Evolutionary conservation across 2,329 filamentous ascomycete species (phyloP).

Genomic region (Nigrospora osmanthi): DNA sequence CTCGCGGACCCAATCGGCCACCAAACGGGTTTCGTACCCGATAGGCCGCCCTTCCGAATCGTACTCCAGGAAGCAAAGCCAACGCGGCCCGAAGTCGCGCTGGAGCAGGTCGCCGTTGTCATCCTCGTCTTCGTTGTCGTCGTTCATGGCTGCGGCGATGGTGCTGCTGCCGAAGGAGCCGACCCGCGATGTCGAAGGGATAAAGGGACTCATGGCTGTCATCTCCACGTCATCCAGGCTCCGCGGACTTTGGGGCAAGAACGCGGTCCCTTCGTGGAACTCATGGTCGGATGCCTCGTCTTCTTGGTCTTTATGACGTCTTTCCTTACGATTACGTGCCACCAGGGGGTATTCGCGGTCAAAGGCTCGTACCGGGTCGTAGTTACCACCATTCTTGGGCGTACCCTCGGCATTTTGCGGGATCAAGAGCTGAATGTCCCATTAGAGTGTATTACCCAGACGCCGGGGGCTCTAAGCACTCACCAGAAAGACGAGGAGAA

Average conservation of each 20-base stretch:
- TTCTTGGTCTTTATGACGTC: background rate
- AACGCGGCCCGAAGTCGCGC: constrained; percentile 8
- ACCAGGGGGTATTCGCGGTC: constrained; percentile 6
- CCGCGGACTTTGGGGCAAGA: background rate
- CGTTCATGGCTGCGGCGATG: background rate
- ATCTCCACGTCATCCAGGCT: background rate
- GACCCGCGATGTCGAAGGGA: background rate
- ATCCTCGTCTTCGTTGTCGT: background rate
- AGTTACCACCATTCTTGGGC: constrained; percentile 3
- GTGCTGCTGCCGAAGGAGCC: background rate
- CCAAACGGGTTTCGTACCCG: constrained; percentile 12
- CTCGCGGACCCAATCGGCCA: constrained; percentile 12
- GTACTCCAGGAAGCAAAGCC: constrained; percentile 15
- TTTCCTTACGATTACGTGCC: constrained; percentile 3
- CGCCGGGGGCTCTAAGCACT: background rate
- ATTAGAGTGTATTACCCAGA: background rate
- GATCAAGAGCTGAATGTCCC: background rate
- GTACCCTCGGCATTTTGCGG: constrained; percentile 4
- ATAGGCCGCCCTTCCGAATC: constrained; percentile 2
- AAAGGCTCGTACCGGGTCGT: constrained; percentile 5
- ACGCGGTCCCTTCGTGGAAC: background rate
- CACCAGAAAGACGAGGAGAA: background rate
- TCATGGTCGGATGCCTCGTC: background rate
- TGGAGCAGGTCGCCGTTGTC: constrained; percentile 4
- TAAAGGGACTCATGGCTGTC: background rate